Percentiles rank a stretch among this genome's conserved stretches.
phyloP scores from a whole-genome alignment of 805 yeast species.

The Pichia exigua region DNA sequence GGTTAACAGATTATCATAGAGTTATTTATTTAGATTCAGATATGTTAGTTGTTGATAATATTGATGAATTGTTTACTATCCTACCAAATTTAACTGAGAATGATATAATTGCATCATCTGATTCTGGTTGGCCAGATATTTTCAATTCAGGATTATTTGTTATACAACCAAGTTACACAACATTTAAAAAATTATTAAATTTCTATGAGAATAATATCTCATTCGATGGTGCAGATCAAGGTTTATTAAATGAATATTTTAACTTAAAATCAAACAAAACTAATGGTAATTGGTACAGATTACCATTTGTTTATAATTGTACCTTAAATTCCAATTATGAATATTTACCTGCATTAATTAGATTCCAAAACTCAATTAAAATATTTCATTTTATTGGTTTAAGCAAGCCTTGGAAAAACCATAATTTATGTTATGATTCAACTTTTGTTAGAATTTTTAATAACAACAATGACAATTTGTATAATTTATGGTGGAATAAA shows the following conservation, averaged over 20 bases:
- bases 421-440: conserved; percentile 6
- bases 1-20: conserved; percentile 32
- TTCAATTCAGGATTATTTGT: conserved; percentile 76
- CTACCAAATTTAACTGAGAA: conserved; percentile 12
- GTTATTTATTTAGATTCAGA: conserved; percentile 61
- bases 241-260: conserved; percentile 73
- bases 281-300: conserved; percentile 45
- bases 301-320: conserved; percentile 81
- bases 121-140: conserved; percentile 87
- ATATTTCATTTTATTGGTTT: conserved; percentile 64
- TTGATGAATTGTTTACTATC: conserved; percentile 25
- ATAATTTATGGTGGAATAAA: conserved; percentile 26
- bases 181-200: conserved; percentile 34
- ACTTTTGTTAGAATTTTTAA: conserved; percentile 12
- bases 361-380: conserved; percentile 32
- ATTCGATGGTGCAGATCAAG: conserved; percentile 93
- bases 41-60: conserved; percentile 32
- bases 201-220: conserved; percentile 24
- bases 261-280: conserved; percentile 22
- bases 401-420: conserved; percentile 36
- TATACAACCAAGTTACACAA: conserved; percentile 41
- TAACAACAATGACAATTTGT: conserved; percentile 16
- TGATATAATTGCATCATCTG: conserved; percentile 55
- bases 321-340: conserved; percentile 40
- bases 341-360: conserved; percentile 28